phyloP scores from a whole-genome alignment of 352 stramenopile genomes.

The Globisporangium okanoganense region DNA sequence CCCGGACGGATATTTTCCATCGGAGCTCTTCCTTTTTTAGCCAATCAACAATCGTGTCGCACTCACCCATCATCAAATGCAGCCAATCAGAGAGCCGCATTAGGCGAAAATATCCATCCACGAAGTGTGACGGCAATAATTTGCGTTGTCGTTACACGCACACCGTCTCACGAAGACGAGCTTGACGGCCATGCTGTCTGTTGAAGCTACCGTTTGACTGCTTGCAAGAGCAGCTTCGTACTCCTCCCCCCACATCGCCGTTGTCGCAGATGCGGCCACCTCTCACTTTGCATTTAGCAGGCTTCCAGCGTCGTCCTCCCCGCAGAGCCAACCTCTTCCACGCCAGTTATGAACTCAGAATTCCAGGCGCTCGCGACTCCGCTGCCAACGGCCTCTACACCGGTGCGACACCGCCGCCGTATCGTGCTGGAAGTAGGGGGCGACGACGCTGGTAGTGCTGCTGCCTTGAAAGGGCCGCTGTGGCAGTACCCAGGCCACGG shows the following conservation, averaged over 20 bases:
- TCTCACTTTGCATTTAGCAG: conserved; percentile 1
- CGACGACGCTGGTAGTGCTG: conserved; percentile 11
- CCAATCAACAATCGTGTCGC: background rate
- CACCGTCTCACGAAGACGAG: background rate
- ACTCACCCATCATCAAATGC: background rate
- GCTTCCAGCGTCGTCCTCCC: background rate
- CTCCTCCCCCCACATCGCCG: background rate
- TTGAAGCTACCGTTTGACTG: background rate
- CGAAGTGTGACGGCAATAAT: too few species aligned
- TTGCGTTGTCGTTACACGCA: background rate
- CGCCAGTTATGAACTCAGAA: background rate
- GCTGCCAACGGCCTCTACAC: background rate
- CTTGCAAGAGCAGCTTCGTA: background rate
- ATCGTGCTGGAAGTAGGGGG: conserved; percentile 45
- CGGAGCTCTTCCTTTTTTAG: too few species aligned
- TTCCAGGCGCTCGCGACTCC: conserved; percentile 2
- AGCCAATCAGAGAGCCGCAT: background rate
- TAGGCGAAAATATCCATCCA: conserved; percentile 1
- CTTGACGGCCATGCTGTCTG: background rate
- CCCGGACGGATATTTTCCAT: too few species aligned
- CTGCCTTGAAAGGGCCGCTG: conserved; percentile 16
- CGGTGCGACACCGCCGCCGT: conserved; percentile 28
- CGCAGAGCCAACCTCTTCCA: background rate
- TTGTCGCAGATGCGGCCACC: background rate
- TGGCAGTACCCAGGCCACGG: conserved; percentile 40